Percentiles rank a stretch among this genome's conserved stretches.
Evolutionary conservation across 108 stramenopile species (phyloP).

Genomic region (Cylindrotheca fusiformis): DNA sequence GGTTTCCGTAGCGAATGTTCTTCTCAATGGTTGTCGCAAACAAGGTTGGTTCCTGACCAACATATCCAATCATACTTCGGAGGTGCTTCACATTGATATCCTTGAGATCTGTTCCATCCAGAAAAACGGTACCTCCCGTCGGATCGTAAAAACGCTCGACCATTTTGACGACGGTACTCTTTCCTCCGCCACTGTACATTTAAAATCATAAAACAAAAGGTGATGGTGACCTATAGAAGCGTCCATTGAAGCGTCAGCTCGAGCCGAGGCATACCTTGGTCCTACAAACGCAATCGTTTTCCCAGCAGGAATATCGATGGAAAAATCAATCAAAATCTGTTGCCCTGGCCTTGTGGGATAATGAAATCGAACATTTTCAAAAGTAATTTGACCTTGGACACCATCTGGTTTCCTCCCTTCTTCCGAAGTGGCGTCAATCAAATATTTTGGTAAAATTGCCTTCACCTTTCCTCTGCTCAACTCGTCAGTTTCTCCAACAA

Average conservation of each 20-base stretch:
- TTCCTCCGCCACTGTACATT: slow-evolving; percentile 84
- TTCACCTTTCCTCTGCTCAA: no score
- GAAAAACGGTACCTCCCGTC: slow-evolving; percentile 48
- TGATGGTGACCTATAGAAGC: slow-evolving; percentile 9
- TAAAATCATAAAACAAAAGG: no score
- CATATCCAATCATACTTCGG: slow-evolving; percentile 83
- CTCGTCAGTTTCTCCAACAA: slow-evolving; percentile 1
- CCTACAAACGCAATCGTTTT: slow-evolving; percentile 53
- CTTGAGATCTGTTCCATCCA: slow-evolving; percentile 88
- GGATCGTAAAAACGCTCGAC: slow-evolving; percentile 95
- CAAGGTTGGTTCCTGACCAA: slow-evolving; percentile 91
- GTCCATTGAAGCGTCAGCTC: slow-evolving; percentile 53
- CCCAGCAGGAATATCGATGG: slow-evolving; percentile 41
- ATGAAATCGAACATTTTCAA: slow-evolving; percentile 80
- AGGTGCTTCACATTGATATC: slow-evolving; percentile 81
- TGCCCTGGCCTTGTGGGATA: slow-evolving; percentile 88
- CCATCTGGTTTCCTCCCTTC: slow-evolving; percentile 47
- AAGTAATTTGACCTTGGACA: slow-evolving; percentile 47
- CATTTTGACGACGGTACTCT: slow-evolving; percentile 66
- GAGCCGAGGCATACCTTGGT: no score
- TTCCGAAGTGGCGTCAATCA: slow-evolving; percentile 51
- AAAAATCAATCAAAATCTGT: slow-evolving; percentile 31
- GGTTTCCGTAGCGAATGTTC: slow-evolving; percentile 88
- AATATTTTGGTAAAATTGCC: slow-evolving; percentile 44
- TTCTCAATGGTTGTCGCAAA: slow-evolving; percentile 87